Base-by-base conservation (phyloP, 495 filamentous ascomycete genomes). In the Evansstolkia leycettana region DNA sequence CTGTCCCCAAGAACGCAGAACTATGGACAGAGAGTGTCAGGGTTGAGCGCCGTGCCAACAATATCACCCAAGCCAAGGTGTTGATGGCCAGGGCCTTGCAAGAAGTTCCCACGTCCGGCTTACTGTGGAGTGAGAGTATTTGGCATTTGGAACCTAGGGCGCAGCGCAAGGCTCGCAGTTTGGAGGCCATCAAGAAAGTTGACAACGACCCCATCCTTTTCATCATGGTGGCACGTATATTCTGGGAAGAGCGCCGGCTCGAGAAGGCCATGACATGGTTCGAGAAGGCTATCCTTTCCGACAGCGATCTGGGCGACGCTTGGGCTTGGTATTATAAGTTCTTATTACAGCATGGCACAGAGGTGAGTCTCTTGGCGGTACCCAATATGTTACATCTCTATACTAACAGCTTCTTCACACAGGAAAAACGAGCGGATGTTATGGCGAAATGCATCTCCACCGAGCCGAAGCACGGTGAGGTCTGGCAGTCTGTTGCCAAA, bases 321-420 rank as follows among this genome's bases (percentile, higher is more conserved):
- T 98, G 90, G 90, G 90, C 85, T 26, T 98, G 89, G 89, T 98
- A 94, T 48, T 90, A 82, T 57, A 92, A 89, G 58, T 98, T 95
- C 50, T 51, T 95, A 46, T 39, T 72, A 41, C 79, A 90, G 69
- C 85, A 98, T 64, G 92, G 92, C 4, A 93, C 82, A 17, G 81
- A 78, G 47, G 67, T 70, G 42, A 38, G 61, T 30, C 20, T 16
- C 27, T 26, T 39, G n/a, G n/a, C n/a, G n/a, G n/a, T n/a, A n/a
- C n/a, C n/a, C n/a, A n/a, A n/a, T 11, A 31, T 31, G 2, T 11
- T 26, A 10, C 17, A 13, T 19, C 24, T 11, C 31, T 17, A 28
- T 26, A 18, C 45, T 43, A 30, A 57, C 27, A 30, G n/a, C n/a
- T n/a, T 34, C 19, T 39, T 29, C 3, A 32, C 33, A 28, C 50